These are phyloP conservation scores for Ramalina intermedia DNA, from an alignment of 495 filamentous ascomycete genomes.

Conservation along the genomic window DNA sequence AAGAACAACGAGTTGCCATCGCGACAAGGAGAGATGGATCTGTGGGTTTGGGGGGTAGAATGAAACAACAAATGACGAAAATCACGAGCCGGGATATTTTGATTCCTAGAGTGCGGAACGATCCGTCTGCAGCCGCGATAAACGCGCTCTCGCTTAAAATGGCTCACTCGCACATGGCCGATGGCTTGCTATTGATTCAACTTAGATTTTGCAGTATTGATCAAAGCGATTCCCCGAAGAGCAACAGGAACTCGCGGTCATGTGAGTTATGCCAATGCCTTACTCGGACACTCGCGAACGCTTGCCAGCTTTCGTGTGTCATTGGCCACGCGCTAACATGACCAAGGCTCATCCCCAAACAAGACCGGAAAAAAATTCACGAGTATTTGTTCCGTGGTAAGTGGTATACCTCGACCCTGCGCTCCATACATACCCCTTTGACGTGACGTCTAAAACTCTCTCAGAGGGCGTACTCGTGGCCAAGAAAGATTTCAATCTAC, in stretches of 20 bases:
- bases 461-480: slow-evolving; percentile 96
- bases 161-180: no score
- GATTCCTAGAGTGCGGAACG: no score
- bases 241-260: slow-evolving; percentile 46
- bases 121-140: no score
- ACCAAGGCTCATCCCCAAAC: slow-evolving; percentile 90
- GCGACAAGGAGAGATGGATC: no score
- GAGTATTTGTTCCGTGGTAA: slow-evolving; percentile 98
- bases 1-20: no score
- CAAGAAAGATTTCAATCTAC: slow-evolving; percentile 94
- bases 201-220: slow-evolving; percentile 14
- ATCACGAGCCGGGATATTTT: no score
- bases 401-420: slow-evolving; percentile 8
- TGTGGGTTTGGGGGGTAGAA: no score
- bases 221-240: slow-evolving; percentile 46
- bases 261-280: slow-evolving; percentile 23
- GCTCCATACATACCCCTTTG: background rate
- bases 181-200: no score
- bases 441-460: slow-evolving; percentile 14
- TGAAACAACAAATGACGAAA: no score
- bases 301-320: slow-evolving; percentile 2
- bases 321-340: no score
- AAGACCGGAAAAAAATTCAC: slow-evolving; percentile 99
- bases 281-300: background rate
- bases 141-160: no score